phyloP scores from a whole-genome alignment of 371 early-diverging fungal species.

The Mucor sp. region DNA sequence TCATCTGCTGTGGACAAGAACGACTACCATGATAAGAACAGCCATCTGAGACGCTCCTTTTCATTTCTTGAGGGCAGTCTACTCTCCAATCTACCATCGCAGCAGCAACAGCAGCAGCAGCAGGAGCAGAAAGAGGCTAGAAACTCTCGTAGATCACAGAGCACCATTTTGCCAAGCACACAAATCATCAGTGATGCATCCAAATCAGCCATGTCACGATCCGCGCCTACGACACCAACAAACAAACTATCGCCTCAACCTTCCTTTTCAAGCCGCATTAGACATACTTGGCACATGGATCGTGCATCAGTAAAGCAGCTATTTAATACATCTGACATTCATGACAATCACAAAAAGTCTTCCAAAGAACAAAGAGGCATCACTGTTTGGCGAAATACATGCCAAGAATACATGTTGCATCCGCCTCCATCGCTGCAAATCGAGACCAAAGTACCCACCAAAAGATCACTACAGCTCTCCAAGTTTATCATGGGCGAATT shows the following conservation, averaged over 20 bases:
- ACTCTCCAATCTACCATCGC: conserved; percentile 6
- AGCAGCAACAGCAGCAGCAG: neutral
- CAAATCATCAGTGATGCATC: neutral
- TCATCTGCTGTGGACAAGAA: neutral
- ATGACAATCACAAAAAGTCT: conserved; percentile 14
- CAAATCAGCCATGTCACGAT: conserved; percentile 3
- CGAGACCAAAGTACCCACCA: conserved; percentile 9
- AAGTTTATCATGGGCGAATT: conserved; percentile 38
- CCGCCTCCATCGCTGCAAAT: conserved; percentile 11
- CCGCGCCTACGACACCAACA: conserved; percentile 7
- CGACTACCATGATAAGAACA: neutral
- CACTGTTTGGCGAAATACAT: conserved; percentile 17
- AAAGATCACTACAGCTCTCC: conserved; percentile 28
- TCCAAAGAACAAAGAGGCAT: conserved; percentile 19
- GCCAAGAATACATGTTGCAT: conserved; percentile 12
- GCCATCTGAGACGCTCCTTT: conserved; percentile 28
- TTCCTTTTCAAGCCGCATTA: conserved; percentile 21
- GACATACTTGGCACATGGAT: conserved; percentile 21
- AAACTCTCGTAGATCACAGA: conserved; percentile 19
- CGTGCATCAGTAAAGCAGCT: conserved; percentile 10
- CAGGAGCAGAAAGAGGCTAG: neutral
- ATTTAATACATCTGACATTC: conserved; percentile 10
- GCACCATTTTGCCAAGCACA: conserved; percentile 14
- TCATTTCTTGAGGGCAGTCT: conserved; percentile 36
- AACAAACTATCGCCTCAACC: conserved; percentile 6